Evolutionary conservation across 2,329 filamentous ascomycete genomes (phyloP).

Genomic region (Hymenoscyphus infarciens): DNA sequence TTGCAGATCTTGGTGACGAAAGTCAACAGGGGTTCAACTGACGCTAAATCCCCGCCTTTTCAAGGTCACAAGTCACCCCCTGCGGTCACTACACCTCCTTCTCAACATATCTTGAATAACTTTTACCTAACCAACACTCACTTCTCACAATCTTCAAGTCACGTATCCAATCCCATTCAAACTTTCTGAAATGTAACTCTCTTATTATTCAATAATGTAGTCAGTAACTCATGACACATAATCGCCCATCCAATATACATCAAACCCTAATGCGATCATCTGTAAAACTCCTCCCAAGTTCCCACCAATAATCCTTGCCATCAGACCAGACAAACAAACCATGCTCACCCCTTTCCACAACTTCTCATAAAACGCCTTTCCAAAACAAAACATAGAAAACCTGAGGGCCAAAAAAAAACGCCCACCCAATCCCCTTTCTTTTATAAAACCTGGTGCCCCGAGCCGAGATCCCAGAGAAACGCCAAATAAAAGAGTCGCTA

Average conservation of each 20-base stretch:
- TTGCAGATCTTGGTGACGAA: neutral
- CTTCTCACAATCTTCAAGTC: neutral
- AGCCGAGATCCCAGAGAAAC: neutral
- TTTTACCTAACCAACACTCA: neutral
- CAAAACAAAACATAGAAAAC: neutral
- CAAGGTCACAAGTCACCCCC: neutral
- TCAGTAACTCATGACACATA: neutral
- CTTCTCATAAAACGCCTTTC: neutral
- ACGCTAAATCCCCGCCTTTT: conserved; percentile 13
- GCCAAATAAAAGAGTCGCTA: neutral
- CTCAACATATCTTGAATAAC: neutral
- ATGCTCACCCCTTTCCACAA: neutral
- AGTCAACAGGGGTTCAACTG: conserved; percentile 6
- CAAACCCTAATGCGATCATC: neutral
- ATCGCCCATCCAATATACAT: neutral
- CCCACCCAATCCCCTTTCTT: neutral
- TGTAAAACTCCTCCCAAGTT: neutral
- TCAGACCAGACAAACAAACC: neutral
- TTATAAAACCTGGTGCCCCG: neutral
- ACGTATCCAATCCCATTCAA: neutral
- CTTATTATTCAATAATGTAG: neutral
- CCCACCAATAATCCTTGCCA: neutral
- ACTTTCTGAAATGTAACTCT: neutral
- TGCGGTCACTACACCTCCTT: neutral
- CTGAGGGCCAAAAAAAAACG: neutral